Percentiles rank a stretch among this genome's conserved stretches.
These are phyloP conservation scores for Triticum turgidum DNA, from an alignment of 176 grass and related monocot genomes.

Conservation along the genomic window DNA sequence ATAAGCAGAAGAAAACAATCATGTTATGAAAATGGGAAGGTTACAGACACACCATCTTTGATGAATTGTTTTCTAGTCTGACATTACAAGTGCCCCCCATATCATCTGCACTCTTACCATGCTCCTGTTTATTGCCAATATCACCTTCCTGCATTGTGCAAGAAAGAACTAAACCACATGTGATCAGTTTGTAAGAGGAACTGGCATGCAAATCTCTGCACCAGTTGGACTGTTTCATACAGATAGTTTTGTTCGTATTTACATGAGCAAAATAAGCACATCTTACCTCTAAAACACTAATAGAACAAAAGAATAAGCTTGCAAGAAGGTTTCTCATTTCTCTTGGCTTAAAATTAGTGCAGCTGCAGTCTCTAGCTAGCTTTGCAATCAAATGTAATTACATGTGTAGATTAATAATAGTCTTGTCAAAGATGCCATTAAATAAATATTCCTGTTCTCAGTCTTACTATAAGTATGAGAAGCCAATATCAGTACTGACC, in stretches of 20 bases:
- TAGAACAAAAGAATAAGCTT: slow-evolving; percentile 1
- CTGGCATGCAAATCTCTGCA: not conserved
- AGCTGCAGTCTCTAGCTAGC: not conserved
- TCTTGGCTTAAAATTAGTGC: not conserved
- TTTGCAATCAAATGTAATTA: not conserved
- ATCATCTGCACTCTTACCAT: slow-evolving; percentile 12
- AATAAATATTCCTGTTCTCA: not conserved
- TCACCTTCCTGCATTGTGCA: not conserved
- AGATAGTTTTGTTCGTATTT: not conserved
- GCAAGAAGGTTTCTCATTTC: not conserved
- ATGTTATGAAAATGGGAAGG: not conserved
- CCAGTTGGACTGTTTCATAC: not conserved
- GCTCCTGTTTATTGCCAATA: not conserved
- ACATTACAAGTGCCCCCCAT: not conserved
- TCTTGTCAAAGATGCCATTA: not conserved
- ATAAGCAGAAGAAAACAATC: not conserved
- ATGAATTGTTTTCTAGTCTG: slow-evolving; percentile 5
- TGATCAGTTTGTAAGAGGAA: not conserved
- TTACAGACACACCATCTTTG: not conserved
- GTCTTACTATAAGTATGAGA: not conserved
- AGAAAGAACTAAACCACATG: not conserved
- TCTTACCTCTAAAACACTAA: not conserved
- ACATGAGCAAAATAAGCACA: not conserved
- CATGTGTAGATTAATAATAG: not conserved
- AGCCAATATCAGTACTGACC: slow-evolving; percentile 14